Base-by-base conservation (phyloP, 805 yeast genomes). In the Saccharomycopsis vini region DNA sequence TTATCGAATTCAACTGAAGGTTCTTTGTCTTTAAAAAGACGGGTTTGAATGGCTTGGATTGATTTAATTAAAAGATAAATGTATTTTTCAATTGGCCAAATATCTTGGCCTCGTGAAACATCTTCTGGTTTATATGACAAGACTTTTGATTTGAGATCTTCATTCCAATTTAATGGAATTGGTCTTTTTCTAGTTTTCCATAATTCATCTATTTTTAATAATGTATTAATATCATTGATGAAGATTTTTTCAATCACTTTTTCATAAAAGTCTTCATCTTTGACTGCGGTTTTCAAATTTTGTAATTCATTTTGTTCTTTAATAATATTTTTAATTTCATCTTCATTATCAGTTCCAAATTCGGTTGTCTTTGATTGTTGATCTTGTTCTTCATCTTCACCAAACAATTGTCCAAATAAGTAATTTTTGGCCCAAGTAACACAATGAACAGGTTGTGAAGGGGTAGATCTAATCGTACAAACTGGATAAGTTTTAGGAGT, bases 401-500 rank as follows among this genome's bases (percentile, higher is more conserved):
- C 79, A 58, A 88, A 90, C 30, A 92, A 66, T 56, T 87, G 94
- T 20, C 75, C 71, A 57, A 92, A 88, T 41, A 92, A 63, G 56
- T 86, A 94, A 54, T 83, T 86, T 58, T 92, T 92, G 6, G 97
- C 95, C 99, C 99, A 92, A 1, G 94, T 95, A 21, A 92, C 81
- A 60, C 96, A 88, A 58, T 92, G 99, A 4, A 92, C 81, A 0
- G 97, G 97, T 57, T 84, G 88, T 0, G 95, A 85, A 0, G 99
- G 99, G 0, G 98, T 92, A 4, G 96, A 86, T 51, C 99, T 71
- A 46, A 92, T 92, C 0, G 98, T 92, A 60, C 99, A 92, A 1
- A 92, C 96, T 0, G 99, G 97, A 60, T 78, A 92, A 0, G 92
- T 73, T 56, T 84, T 88, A 4, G 97, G 95, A 0, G 94, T 79